phyloP scores from a whole-genome alignment of 495 filamentous ascomycete genomes.

The Hypomontagnella monticulosa region DNA sequence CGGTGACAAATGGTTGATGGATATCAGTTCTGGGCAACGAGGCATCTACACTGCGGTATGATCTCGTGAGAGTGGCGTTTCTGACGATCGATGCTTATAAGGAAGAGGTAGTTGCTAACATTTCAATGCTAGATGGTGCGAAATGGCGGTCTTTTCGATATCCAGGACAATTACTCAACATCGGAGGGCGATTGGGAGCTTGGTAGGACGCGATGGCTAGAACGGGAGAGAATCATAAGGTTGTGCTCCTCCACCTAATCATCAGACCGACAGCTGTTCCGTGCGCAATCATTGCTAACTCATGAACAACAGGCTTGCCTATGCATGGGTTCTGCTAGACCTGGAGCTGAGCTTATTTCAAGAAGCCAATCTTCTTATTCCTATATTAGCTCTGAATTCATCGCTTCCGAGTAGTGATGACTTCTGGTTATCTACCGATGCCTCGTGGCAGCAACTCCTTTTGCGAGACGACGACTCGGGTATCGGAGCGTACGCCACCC shows the following conservation, averaged over 20 bases:
- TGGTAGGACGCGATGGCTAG: constrained; percentile 1
- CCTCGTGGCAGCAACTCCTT: constrained; percentile 5
- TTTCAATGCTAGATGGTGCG: constrained; percentile 13
- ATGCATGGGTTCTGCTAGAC: constrained; percentile 20
- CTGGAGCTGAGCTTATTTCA: constrained; percentile 20
- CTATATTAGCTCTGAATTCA: constrained; percentile 12
- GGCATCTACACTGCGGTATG: constrained; percentile 19
- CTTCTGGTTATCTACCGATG: constrained; percentile 13
- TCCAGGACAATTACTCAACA: constrained; percentile 1
- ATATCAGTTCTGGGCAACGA: constrained; percentile 16
- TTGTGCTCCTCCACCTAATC: neutral
- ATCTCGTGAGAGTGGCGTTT: neutral
- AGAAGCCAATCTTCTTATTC: constrained; percentile 15
- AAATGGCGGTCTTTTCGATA: constrained; percentile 16
- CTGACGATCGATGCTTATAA: neutral
- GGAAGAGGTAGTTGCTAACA: neutral
- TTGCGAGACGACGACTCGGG: constrained; percentile 5
- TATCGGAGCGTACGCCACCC: neutral
- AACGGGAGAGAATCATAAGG: constrained; percentile 19
- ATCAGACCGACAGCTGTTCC: neutral
- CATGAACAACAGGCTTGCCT: constrained; percentile 10
- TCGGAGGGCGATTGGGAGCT: neutral
- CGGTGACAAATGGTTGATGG: constrained; percentile 24
- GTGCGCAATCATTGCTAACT: neutral
- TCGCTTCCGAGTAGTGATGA: constrained; percentile 13